A percentile compares a stretch with the other conserved stretches of the same genome.
Conservation (phyloP, 2,329 filamentous ascomycete species). For the Epichloe amarillans region DNA sequence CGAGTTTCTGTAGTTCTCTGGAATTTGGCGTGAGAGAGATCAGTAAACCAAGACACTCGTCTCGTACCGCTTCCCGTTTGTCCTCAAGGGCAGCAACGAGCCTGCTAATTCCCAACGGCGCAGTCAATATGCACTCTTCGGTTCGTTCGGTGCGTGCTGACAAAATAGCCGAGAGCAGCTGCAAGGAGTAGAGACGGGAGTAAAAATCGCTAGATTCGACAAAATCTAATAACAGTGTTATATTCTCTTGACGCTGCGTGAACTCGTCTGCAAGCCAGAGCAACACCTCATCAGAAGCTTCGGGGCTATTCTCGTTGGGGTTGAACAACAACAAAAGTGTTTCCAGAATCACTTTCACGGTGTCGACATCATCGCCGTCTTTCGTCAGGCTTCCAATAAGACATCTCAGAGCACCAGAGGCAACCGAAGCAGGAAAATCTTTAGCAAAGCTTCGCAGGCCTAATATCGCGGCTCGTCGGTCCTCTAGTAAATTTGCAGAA, state of each 20-base stretch:
- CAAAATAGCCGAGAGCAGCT: constrained; percentile 77
- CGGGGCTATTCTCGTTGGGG: constrained; percentile 58
- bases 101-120: constrained; percentile 75
- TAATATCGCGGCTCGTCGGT: constrained; percentile 82
- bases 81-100: constrained; percentile 79
- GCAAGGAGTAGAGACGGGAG: constrained; percentile 77
- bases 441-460: constrained; percentile 93
- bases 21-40: constrained; percentile 81
- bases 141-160: constrained; percentile 78
- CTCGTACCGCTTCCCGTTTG: constrained; percentile 70
- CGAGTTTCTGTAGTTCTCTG: constrained; percentile 81
- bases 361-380: constrained; percentile 91
- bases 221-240: constrained; percentile 77
- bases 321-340: constrained; percentile 87
- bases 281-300: constrained; percentile 91
- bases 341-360: constrained; percentile 87
- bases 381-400: constrained; percentile 75
- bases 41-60: constrained; percentile 75
- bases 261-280: constrained; percentile 97
- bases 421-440: constrained; percentile 88
- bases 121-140: constrained; percentile 85
- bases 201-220: constrained; percentile 82
- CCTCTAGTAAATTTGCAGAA: constrained; percentile 85
- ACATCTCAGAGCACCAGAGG: constrained; percentile 79
- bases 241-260: constrained; percentile 94